Evolutionary conservation across 148 eudicot genomes (phyloP).

Genomic region (Rheum nobile): DNA sequence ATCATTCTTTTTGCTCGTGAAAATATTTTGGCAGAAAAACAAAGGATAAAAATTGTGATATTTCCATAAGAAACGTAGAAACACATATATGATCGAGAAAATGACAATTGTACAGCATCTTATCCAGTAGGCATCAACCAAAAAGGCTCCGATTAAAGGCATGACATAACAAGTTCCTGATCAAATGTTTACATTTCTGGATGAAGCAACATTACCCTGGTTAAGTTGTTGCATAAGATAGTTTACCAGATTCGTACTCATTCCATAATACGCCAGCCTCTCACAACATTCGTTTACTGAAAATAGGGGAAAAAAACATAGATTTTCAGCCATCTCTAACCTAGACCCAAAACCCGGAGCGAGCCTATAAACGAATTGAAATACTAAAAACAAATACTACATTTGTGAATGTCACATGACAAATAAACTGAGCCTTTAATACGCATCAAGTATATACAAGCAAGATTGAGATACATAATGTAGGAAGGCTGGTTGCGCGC

Average conservation of each 20-base stretch:
- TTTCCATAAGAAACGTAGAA: constrained; percentile 9
- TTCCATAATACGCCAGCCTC: constrained; percentile 17
- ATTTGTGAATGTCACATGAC: background rate
- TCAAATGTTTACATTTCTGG: constrained; percentile 17
- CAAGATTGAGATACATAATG: background rate
- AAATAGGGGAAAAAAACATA: background rate
- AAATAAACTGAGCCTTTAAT: background rate
- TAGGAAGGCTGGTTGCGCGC: too few relatives aligned
- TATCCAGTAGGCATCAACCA: constrained; percentile 17
- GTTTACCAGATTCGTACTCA: constrained; percentile 15
- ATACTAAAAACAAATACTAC: background rate
- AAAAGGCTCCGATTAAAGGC: constrained; percentile 17
- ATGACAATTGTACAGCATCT: constrained; percentile 14
- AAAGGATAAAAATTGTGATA: background rate
- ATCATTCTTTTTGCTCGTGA: background rate
- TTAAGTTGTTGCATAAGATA: constrained; percentile 10
- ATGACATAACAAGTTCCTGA: constrained; percentile 16
- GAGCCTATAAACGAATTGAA: too few relatives aligned
- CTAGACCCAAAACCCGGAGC: background rate
- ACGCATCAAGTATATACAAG: background rate
- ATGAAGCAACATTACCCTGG: constrained; percentile 8
- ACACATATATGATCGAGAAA: constrained; percentile 17
- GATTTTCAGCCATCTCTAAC: background rate
- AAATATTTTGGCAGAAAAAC: background rate
- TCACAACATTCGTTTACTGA: constrained; percentile 17